These are phyloP conservation scores for Tilletia horrida DNA, from an alignment of 1,284 basidiomycete genomes.

Conservation along the genomic window DNA sequence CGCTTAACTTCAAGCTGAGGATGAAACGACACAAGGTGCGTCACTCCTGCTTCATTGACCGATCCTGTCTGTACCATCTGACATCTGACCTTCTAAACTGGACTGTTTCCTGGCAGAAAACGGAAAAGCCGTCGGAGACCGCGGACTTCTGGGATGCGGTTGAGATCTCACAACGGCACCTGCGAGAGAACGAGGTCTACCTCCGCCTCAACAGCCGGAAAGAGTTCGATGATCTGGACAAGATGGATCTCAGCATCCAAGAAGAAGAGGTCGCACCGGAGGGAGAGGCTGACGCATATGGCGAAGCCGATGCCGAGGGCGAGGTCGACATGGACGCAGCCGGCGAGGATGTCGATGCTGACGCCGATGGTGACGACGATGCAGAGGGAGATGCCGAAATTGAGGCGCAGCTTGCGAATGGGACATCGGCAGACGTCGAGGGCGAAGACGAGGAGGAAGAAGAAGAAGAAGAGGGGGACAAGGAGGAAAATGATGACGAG, in stretches of 20 bases:
- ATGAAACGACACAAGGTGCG: constrained; percentile 41
- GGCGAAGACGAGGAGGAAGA: constrained; percentile 11
- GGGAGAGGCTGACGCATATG: not conserved
- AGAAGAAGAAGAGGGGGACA: constrained; percentile 25
- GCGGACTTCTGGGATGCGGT: constrained; percentile 47
- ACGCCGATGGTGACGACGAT: constrained; percentile 10
- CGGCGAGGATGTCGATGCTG: not conserved
- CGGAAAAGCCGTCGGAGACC: constrained; percentile 19
- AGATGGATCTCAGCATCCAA: constrained; percentile 30
- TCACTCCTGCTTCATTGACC: constrained; percentile 2
- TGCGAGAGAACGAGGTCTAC: constrained; percentile 33
- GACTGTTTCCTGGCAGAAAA: constrained; percentile 10
- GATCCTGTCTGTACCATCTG: not conserved
- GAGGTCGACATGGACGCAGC: constrained; percentile 10
- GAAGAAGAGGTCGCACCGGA: constrained; percentile 29
- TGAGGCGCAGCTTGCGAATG: not conserved
- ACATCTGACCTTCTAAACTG: not conserved
- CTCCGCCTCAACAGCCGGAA: constrained; percentile 31
- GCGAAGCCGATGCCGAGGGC: constrained; percentile 7
- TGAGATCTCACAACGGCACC: constrained; percentile 34
- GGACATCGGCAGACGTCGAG: not conserved
- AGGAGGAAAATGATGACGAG: constrained; percentile 25
- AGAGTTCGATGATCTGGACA: constrained; percentile 38
- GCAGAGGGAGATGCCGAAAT: constrained; percentile 8
- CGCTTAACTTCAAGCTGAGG: constrained; percentile 46